Percentiles rank a stretch among this genome's conserved stretches.
phyloP scores from a whole-genome alignment of 1,139 yeast genomes.

The Blastobotrys niveus region DNA sequence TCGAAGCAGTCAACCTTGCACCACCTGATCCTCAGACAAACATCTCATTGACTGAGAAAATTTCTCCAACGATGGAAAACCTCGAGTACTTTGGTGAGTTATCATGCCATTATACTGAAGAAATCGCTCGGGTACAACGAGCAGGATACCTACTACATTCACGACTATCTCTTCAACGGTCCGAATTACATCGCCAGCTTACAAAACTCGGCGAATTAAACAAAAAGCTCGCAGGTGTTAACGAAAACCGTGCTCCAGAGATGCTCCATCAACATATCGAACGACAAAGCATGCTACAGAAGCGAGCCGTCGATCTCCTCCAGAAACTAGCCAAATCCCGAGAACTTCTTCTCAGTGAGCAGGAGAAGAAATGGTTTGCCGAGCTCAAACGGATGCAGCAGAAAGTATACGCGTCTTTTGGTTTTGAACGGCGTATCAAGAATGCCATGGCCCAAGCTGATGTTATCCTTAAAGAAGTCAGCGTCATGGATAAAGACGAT shows the following conservation, averaged over 20 bases:
- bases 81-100: constrained; percentile 28
- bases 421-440: constrained; percentile 23
- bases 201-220: constrained; percentile 23
- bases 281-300: constrained; percentile 34
- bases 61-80: constrained; percentile 21
- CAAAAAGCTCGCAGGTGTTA: constrained; percentile 28
- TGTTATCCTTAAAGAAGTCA: constrained; percentile 14
- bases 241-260: constrained; percentile 13
- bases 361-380: constrained; percentile 43
- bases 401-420: constrained; percentile 18
- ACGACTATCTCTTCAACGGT: constrained; percentile 33
- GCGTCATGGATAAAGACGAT: constrained; percentile 11
- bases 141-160: constrained; percentile 32
- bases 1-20: constrained; percentile 10
- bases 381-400: constrained; percentile 36
- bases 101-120: constrained; percentile 26
- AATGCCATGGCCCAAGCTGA: constrained; percentile 20
- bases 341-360: constrained; percentile 35
- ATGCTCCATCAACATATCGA: constrained; percentile 17
- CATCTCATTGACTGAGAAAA: constrained; percentile 11
- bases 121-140: constrained; percentile 29
- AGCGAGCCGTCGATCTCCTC: constrained; percentile 33
- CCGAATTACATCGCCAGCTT: constrained; percentile 39
- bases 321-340: constrained; percentile 27
- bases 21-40: constrained; percentile 6